Evolutionary conservation across 257 asterid species (phyloP).

Genomic region (Solanum sejunctum): DNA sequence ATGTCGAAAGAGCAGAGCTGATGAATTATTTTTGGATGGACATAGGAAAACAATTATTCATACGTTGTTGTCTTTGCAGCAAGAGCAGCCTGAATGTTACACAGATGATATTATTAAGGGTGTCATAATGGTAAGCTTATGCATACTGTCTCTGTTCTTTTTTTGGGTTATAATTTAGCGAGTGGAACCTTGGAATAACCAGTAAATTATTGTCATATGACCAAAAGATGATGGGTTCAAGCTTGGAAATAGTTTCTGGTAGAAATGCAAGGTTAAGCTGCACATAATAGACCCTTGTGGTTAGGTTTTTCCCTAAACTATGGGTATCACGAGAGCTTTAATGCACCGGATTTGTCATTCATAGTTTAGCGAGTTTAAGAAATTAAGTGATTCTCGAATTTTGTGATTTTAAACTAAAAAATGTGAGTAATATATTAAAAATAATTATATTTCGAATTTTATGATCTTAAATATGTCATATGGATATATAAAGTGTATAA

Average conservation of each 20-base stretch:
- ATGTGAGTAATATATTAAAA: neutral
- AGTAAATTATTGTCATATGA: too few species aligned
- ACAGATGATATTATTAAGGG: conserved; percentile 16
- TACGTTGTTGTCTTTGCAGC: neutral
- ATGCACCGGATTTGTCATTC: too few species aligned
- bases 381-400: neutral
- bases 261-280: too few species aligned
- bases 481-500: neutral
- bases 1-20: neutral
- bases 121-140: conserved; percentile 4
- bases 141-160: neutral
- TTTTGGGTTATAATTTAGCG: neutral
- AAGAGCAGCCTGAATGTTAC: neutral
- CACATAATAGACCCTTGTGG: too few species aligned
- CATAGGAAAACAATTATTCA: neutral
- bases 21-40: neutral
- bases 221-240: too few species aligned
- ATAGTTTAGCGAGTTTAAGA: neutral
- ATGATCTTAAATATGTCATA: neutral
- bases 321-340: too few species aligned
- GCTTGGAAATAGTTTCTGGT: too few species aligned
- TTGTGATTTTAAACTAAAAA: accelerated
- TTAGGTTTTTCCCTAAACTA: too few species aligned
- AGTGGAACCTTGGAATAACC: too few species aligned
- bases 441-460: too few species aligned